Evolutionary conservation across 257 asterid species (phyloP).

Genomic region (Solanum paucissectum): DNA sequence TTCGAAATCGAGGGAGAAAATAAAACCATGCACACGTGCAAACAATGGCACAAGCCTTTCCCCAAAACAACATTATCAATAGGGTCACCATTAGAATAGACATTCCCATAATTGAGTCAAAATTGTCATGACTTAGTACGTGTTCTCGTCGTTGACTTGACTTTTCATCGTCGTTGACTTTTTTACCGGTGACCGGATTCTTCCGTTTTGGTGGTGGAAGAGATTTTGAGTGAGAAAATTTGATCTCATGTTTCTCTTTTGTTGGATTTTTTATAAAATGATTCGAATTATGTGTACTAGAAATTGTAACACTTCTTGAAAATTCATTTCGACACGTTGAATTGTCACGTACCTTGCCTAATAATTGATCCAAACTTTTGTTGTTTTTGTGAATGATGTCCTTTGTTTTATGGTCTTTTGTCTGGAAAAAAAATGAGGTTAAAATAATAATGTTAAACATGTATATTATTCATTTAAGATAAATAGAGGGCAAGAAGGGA

Average conservation of each 20-base stretch:
- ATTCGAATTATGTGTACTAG: not conserved
- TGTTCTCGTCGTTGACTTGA: not conserved
- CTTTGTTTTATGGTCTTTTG: not conserved
- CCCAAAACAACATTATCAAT: slow-evolving; percentile 25
- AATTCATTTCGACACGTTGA: not conserved
- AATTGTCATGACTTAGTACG: not conserved
- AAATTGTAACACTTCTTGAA: not conserved
- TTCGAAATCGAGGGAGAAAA: slow-evolving; percentile 3
- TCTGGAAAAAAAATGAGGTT: not conserved
- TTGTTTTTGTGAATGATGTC: slow-evolving; percentile 4
- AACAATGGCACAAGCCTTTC: slow-evolving; percentile 32
- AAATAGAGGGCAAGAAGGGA: not conserved
- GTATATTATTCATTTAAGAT: not conserved
- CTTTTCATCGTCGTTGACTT: not conserved
- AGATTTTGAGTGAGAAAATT: slow-evolving; percentile 3
- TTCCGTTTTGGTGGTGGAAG: not conserved
- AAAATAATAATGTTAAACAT: not conserved
- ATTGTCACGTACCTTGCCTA: not conserved
- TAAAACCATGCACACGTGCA: slow-evolving; percentile 29
- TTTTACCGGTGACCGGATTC: not conserved
- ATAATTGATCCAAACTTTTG: slow-evolving; percentile 2
- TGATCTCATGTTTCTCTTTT: not conserved
- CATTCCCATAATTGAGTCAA: slow-evolving; percentile 21
- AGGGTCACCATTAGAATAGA: slow-evolving; percentile 12
- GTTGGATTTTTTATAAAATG: not conserved